Percentiles rank a stretch among this genome's conserved stretches.
Evolutionary conservation across 1,284 basidiomycete species (phyloP).

Genomic region (Tausonia pullulans): DNA sequence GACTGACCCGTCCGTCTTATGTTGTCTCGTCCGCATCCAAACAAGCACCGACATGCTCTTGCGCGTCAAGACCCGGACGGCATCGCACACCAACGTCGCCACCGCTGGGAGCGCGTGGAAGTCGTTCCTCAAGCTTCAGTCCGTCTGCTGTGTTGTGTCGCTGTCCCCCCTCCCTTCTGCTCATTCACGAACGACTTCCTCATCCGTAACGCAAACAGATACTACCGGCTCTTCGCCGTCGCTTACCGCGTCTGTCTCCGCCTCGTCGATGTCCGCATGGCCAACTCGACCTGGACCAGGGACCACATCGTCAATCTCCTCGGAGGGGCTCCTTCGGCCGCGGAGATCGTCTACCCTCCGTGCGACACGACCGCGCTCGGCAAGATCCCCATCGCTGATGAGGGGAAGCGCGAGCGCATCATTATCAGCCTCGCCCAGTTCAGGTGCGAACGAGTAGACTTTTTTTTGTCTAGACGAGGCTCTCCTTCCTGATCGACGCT

Average conservation of each 20-base stretch:
- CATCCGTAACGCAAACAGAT: conserved; percentile 41
- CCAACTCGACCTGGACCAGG: conserved; percentile 92
- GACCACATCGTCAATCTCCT: conserved; percentile 68
- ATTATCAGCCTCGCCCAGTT: conserved; percentile 87
- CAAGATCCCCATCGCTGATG: conserved; percentile 40
- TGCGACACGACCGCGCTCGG: conserved; percentile 70
- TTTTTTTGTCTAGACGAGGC: neutral
- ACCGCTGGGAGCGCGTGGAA: conserved; percentile 52
- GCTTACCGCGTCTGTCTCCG: conserved; percentile 67
- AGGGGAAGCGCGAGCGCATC: conserved; percentile 52
- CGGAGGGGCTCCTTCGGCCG: conserved; percentile 21
- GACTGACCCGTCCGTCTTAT: neutral
- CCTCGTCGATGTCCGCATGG: conserved; percentile 46
- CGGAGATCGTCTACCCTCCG: conserved; percentile 68
- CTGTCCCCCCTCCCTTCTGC: neutral
- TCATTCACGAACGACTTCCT: neutral
- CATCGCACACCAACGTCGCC: conserved; percentile 57
- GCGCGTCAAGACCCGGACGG: conserved; percentile 53
- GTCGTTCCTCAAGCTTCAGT: conserved; percentile 63
- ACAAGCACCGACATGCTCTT: conserved; percentile 73
- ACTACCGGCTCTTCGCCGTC: conserved; percentile 79
- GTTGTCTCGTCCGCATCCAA: neutral
- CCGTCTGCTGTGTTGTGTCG: conserved; percentile 25
- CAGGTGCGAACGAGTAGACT: conserved; percentile 40
- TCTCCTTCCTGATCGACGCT: neutral